Evolutionary conservation across 1,139 yeast genomes (phyloP).

Genomic region (Sugiyamaella castrensis): DNA sequence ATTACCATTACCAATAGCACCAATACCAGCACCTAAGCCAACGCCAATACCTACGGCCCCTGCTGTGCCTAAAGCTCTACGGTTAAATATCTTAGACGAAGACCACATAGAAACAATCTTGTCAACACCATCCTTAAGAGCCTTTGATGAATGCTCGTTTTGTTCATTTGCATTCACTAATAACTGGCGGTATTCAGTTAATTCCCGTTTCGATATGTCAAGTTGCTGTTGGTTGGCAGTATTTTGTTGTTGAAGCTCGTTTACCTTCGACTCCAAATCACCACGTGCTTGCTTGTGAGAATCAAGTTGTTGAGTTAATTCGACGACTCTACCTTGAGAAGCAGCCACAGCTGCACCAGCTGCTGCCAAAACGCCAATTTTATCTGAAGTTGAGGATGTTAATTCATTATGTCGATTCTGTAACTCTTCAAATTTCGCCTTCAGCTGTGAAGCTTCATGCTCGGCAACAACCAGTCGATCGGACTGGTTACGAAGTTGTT

Average conservation of each 20-base stretch:
- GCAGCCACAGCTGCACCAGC: slow-evolving; percentile 33
- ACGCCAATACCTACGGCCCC: slow-evolving; percentile 8
- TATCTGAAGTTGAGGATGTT: slow-evolving; percentile 30
- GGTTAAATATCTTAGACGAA: slow-evolving; percentile 26
- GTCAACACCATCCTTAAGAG: slow-evolving; percentile 29
- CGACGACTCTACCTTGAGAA: slow-evolving; percentile 27
- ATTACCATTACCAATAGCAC: background rate
- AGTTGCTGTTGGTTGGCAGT: slow-evolving; percentile 21
- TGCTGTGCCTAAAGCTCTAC: slow-evolving; percentile 13
- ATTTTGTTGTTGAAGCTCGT: slow-evolving; percentile 22
- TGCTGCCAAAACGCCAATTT: slow-evolving; percentile 31
- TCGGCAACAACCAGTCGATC: slow-evolving; percentile 27
- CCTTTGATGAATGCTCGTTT: slow-evolving; percentile 26
- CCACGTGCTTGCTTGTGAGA: slow-evolving; percentile 23
- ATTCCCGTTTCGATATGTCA: slow-evolving; percentile 21
- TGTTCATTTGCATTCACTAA: slow-evolving; percentile 25
- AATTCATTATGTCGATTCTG: slow-evolving; percentile 23
- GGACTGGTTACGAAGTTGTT: slow-evolving; percentile 28
- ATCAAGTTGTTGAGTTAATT: slow-evolving; percentile 25
- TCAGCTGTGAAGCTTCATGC: slow-evolving; percentile 27
- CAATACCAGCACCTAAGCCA: slow-evolving; percentile 16
- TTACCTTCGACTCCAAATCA: slow-evolving; percentile 24
- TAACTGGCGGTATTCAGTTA: slow-evolving; percentile 22
- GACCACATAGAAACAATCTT: slow-evolving; percentile 35
- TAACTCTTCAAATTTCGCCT: slow-evolving; percentile 22